phyloP scores from a whole-genome alignment of 345 rosid genomes.

The Aquilaria yunnanensis region DNA sequence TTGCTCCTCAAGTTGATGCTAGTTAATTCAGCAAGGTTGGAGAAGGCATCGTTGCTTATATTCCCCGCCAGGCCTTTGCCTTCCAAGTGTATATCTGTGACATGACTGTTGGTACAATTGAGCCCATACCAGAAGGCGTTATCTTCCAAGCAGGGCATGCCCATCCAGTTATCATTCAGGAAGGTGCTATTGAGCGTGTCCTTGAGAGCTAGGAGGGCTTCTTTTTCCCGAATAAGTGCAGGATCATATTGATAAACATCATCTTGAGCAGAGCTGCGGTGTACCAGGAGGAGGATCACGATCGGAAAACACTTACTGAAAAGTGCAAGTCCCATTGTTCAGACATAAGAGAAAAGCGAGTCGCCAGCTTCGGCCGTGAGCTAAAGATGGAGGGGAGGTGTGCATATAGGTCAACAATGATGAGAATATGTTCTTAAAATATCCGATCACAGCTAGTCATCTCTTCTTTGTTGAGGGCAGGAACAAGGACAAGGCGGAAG shows the following conservation, averaged over 20 bases:
- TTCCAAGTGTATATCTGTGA: conserved; percentile 27
- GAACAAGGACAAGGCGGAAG: conserved; percentile 14
- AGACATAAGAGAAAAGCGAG: background rate
- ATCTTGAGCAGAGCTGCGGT: background rate
- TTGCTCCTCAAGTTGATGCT: conserved; percentile 37
- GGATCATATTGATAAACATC: background rate
- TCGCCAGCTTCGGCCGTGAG: background rate
- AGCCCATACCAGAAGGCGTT: conserved; percentile 34
- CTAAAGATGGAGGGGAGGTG: background rate
- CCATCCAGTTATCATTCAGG: conserved; percentile 38
- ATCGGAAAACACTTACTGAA: conserved; percentile 4
- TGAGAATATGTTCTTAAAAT: conserved; percentile 15
- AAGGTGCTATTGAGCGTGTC: conserved; percentile 27
- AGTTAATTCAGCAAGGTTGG: conserved; percentile 25
- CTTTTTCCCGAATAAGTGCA: conserved; percentile 20
- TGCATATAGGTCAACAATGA: conserved; percentile 6
- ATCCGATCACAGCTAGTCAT: conserved; percentile 20
- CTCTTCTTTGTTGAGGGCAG: conserved; percentile 23
- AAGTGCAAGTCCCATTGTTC: conserved; percentile 15
- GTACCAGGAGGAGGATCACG: conserved; percentile 2
- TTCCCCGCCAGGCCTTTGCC: conserved; percentile 26
- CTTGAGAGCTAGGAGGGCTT: conserved; percentile 34
- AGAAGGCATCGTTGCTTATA: conserved; percentile 16
- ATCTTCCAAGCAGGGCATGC: conserved; percentile 25
- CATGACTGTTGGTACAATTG: conserved; percentile 22